Base-by-base conservation (phyloP, 768 basidiomycete genomes). In the Piloderma croceum region DNA sequence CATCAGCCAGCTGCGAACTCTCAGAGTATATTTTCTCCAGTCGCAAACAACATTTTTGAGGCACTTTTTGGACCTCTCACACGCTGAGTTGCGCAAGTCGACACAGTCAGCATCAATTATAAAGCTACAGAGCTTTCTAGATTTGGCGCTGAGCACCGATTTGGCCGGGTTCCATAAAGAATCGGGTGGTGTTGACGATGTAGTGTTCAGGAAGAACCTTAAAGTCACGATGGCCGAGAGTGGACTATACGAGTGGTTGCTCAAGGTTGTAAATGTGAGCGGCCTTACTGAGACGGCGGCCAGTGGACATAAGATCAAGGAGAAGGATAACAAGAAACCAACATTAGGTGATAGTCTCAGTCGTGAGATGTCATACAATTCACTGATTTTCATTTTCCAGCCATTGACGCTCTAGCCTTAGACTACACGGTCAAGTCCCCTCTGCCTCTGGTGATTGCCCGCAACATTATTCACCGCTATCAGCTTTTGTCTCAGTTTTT, bases 401-500 rank as follows among this genome's bases (percentile, higher is more conserved):
- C 87, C 2, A 89, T 93, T 55, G 96, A 99, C 53, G 88, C 88
- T 1, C 68, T 99, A 36, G 75, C 90, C 3, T 76, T 99, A 41
- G 96, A 98, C 63, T 97, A 96, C 62, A 78, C 74, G 22, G 92
- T 98, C 67, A 88, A 86, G 57, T 99, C 98, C 59, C 96, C 94
- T 3, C 77, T 98, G 10, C 97, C 93, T 2, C 83, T 99, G 34
- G 92, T 97, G 48, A 91, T 99, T 47, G 97, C 94, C 2, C 82
- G 93, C 39, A 96, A 94, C 67, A 92, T 92, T 1, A 87, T 99
- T 48, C 72, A 96, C 10, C 84, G 90, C 9, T 99, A 99, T 60
- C 94, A 99, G 59, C 76, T 98, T 25, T 74, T 99, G 51, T 98
- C 98, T 71, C 90, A 96, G 1, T 96, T 98, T 64, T 81, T 99